A percentile compares a stretch with the other conserved stretches of the same genome.
Conservation (phyloP, 202 grass and related monocot species). For the Zizania palustris region DNA sequence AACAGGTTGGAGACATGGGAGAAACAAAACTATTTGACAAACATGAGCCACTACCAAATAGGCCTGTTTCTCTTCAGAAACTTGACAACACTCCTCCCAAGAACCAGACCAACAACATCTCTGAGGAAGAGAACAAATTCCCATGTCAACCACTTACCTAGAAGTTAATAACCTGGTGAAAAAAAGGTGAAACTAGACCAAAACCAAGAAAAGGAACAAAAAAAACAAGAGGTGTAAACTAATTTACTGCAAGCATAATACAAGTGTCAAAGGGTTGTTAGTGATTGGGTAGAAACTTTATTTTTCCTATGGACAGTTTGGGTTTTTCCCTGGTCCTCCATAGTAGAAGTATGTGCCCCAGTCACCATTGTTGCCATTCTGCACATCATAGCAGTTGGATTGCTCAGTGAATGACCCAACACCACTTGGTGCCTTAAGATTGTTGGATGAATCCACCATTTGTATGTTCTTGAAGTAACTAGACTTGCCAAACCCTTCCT, state of each 20-base stretch:
- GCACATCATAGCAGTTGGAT: slow-evolving; percentile 86
- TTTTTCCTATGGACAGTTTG: slow-evolving; percentile 70
- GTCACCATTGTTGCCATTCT: slow-evolving; percentile 86
- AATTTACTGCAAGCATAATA: slow-evolving; percentile 56
- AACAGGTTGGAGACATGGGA: slow-evolving; percentile 34
- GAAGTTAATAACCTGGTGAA: slow-evolving; percentile 46
- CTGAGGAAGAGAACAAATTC: slow-evolving; percentile 65
- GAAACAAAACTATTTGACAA: slow-evolving; percentile 41
- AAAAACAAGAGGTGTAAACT: slow-evolving; percentile 44
- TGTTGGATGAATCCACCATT: slow-evolving; percentile 78
- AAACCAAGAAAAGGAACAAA: slow-evolving; percentile 23
- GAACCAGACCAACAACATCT: slow-evolving; percentile 60
- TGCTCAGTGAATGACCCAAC: slow-evolving; percentile 84
- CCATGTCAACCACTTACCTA: slow-evolving; percentile 69
- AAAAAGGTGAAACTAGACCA: slow-evolving; percentile 17
- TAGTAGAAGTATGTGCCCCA: slow-evolving; percentile 90
- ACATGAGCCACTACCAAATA: slow-evolving; percentile 40
- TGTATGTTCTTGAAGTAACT: slow-evolving; percentile 96
- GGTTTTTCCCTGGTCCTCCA: slow-evolving; percentile 76
- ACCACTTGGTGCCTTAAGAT: slow-evolving; percentile 63
- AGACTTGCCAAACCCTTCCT: slow-evolving; percentile 87
- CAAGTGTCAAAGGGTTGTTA: slow-evolving; percentile 51
- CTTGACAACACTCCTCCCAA: slow-evolving; percentile 61
- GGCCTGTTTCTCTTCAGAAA: slow-evolving; percentile 95
- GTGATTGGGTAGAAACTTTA: slow-evolving; percentile 6